Conservation (phyloP, 1,139 yeast genomes). For the Geotrichum candidum region DNA sequence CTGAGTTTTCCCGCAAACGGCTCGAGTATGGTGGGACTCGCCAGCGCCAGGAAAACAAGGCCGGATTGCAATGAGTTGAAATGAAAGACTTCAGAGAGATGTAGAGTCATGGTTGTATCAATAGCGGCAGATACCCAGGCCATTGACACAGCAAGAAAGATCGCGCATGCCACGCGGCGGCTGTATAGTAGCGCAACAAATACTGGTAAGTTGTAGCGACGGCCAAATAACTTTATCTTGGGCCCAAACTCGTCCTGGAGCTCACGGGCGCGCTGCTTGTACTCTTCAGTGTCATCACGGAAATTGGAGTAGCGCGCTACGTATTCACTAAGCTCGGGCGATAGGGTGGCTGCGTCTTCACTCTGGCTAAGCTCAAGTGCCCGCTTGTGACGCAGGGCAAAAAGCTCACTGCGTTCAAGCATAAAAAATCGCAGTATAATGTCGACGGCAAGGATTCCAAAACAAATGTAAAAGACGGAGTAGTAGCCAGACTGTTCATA, state of each 20-base stretch:
- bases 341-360: neutral
- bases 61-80: constrained; percentile 33
- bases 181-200: constrained; percentile 22
- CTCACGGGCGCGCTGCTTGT: neutral
- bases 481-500: constrained; percentile 35
- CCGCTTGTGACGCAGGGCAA: constrained; percentile 4
- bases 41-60: constrained; percentile 33
- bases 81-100: constrained; percentile 30
- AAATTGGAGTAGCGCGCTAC: constrained; percentile 3
- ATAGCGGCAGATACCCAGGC: constrained; percentile 33
- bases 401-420: constrained; percentile 26
- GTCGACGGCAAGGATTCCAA: constrained; percentile 32
- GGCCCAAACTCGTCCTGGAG: constrained; percentile 10
- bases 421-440: constrained; percentile 33
- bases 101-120: constrained; percentile 35
- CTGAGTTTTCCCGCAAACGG: constrained; percentile 32
- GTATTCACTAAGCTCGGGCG: constrained; percentile 2
- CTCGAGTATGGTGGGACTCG: constrained; percentile 32
- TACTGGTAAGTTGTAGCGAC: constrained; percentile 21
- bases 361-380: constrained; percentile 13
- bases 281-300: neutral
- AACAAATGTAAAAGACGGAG: constrained; percentile 33
- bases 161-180: constrained; percentile 26
- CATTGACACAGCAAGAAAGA: constrained; percentile 28
- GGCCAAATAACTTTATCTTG: constrained; percentile 7